phyloP scores from a whole-genome alignment of 106 monocot species.

The Iris macrosiphon region DNA sequence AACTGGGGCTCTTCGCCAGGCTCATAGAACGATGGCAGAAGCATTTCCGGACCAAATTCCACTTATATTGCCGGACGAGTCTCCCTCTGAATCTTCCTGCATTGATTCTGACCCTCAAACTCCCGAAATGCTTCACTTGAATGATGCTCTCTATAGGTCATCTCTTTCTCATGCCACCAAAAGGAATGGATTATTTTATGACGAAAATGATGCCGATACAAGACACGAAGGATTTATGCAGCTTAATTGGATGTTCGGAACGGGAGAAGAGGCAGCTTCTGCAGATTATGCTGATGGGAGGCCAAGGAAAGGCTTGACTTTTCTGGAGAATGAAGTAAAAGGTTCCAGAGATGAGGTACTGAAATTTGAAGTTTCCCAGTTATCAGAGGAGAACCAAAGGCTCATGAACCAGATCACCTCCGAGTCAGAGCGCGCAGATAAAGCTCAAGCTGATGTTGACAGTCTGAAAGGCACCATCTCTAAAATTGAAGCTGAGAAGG shows the following conservation, averaged over 20 bases:
- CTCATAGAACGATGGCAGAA: slow-evolving; percentile 76
- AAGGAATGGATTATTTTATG: too few species aligned
- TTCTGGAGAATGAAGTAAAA: slow-evolving; percentile 16
- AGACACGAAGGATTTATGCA: slow-evolving; percentile 31
- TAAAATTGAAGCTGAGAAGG: too few species aligned
- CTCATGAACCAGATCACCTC: slow-evolving; percentile 11
- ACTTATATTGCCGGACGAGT: slow-evolving; percentile 56
- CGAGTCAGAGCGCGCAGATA: slow-evolving; percentile 21
- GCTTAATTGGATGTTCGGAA: slow-evolving; percentile 27
- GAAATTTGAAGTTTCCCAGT: slow-evolving; percentile 27
- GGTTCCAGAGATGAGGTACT: background rate
- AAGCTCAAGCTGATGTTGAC: too few species aligned
- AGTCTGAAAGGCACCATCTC: too few species aligned
- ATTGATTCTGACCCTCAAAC: slow-evolving; percentile 35
- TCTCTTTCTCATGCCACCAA: too few species aligned
- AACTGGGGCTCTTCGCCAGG: slow-evolving; percentile 84
- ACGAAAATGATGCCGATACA: slow-evolving; percentile 9
- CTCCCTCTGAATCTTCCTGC: slow-evolving; percentile 21
- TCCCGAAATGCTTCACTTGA: slow-evolving; percentile 32
- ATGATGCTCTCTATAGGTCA: slow-evolving; percentile 21
- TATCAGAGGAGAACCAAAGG: slow-evolving; percentile 48
- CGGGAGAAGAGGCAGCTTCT: background rate
- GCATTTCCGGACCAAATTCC: slow-evolving; percentile 80
- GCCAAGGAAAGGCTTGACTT: slow-evolving; percentile 22
- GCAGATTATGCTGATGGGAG: slow-evolving; percentile 12